Percentiles rank a stretch among this genome's conserved stretches.
Evolutionary conservation across 306 rosid genomes (phyloP).

Genomic region (Vigna hirtella): DNA sequence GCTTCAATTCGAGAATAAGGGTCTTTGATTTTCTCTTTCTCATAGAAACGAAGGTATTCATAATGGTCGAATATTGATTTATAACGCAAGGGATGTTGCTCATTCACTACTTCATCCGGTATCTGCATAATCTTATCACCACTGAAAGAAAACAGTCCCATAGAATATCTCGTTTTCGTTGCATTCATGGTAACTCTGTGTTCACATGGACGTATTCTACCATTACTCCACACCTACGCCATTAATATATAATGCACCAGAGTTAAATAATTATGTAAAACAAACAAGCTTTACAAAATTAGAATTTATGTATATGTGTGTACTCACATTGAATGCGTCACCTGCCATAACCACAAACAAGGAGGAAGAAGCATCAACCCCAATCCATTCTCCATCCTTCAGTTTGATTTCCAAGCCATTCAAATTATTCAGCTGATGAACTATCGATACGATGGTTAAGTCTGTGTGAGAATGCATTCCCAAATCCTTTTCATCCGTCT

Average conservation of each 20-base stretch:
- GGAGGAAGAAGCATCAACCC: conserved; percentile 38
- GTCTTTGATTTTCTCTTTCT: conserved; percentile 33
- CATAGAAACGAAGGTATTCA: conserved; percentile 45
- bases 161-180: conserved; percentile 42
- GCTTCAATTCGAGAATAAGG: conserved; percentile 31
- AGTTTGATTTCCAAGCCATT: conserved; percentile 51
- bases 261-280: neutral
- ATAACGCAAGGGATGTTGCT: conserved; percentile 48
- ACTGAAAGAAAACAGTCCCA: conserved; percentile 48
- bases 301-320: no score
- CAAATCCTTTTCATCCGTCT: conserved; percentile 33
- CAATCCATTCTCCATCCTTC: conserved; percentile 45
- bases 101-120: conserved; percentile 43
- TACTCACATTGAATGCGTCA: conserved; percentile 47
- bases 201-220: conserved; percentile 45
- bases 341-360: conserved; percentile 52
- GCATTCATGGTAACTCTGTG: conserved; percentile 52
- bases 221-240: conserved; percentile 55
- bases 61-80: conserved; percentile 48
- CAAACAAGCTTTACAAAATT: no score
- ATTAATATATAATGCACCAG: neutral
- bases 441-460: conserved; percentile 27
- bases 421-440: conserved; percentile 50
- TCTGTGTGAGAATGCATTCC: conserved; percentile 50
- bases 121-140: conserved; percentile 23